Base-by-base conservation (phyloP, 2,329 filamentous ascomycete genomes). In the Akanthomyces dipterigenus region DNA sequence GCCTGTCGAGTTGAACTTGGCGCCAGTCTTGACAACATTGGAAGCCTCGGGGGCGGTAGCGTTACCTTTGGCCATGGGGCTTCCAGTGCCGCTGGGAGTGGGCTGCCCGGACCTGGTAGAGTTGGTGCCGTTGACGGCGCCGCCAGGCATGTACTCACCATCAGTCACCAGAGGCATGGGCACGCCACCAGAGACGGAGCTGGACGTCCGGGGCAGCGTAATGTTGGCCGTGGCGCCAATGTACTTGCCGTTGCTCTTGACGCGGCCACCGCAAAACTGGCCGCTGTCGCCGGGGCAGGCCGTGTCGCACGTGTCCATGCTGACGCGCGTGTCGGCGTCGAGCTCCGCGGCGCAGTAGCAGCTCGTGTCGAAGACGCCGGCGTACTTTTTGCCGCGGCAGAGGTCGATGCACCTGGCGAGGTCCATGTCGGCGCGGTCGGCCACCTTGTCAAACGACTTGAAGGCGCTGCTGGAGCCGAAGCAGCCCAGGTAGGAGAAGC, bases 311-410 rank as follows among this genome's bases (percentile, higher is more conserved):
- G 65, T 63, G 18, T 64, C 64, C 51, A 70, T 69, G 48, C 67
- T 68, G 14, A 77, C 74, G 14, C 65, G 70, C n/a, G 78, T 76
- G 49, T 73, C 71, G 5, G 69, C 68, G 28, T 77, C 76, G 20
- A 82, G 70, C 1, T 57, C 62, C 14, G 75, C 69, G 38, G 78
- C 77, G 61, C 80, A 82, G 69, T 78, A 80, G 66, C 80, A 82
- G 24, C 69, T 69, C 12, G 70, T 75, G 31, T 72, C 69, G 26
- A 71, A 75, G 45, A 79, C 64, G 55, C 76, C 79, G 2, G 75
- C 73, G 60, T 76, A 80, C 20, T 69, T 72, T 42, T 63, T 65
- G 1, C 69, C 70, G 1, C 62, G 57, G 63, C 78, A 81, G 42
- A 67, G 64, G n/a, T 66, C 61, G 12, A 78, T 69, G 57, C 79